Evolutionary conservation across 495 filamentous ascomycete genomes (phyloP).

Genomic region (Podospora comata): DNA sequence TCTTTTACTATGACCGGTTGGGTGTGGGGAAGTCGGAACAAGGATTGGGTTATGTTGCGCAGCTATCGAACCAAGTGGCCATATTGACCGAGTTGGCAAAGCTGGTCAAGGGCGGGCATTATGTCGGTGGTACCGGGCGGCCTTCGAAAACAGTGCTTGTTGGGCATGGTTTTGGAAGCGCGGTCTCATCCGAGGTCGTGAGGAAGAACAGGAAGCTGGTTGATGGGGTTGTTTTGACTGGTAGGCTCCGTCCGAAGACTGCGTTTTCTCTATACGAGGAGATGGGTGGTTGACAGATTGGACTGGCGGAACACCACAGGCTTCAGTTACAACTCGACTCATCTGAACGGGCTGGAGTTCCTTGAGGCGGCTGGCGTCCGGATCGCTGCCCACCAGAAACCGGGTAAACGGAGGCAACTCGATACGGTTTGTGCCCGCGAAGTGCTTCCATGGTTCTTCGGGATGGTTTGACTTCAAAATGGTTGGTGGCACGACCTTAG

Average conservation of each 20-base stretch:
- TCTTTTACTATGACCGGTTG: slow-evolving; percentile 56
- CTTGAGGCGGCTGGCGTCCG: slow-evolving; percentile 7
- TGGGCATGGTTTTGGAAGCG: neutral
- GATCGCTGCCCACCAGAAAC: slow-evolving; percentile 6
- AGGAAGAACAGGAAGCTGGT: neutral
- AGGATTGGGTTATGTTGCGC: slow-evolving; percentile 31
- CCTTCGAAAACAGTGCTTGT: neutral
- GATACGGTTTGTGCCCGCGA: neutral
- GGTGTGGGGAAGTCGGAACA: slow-evolving; percentile 53
- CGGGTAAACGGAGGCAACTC: neutral
- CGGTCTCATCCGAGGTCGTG: neutral
- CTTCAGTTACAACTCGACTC: slow-evolving; percentile 25
- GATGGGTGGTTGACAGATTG: neutral
- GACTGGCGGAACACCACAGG: neutral
- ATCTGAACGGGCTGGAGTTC: slow-evolving; percentile 16
- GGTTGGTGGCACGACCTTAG: neutral
- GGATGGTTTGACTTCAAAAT: neutral
- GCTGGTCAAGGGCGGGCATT: slow-evolving; percentile 29
- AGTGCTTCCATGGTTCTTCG: neutral
- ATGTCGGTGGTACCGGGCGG: slow-evolving; percentile 15
- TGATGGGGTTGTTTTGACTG: neutral
- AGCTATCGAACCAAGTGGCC: slow-evolving; percentile 27
- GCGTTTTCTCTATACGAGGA: neutral
- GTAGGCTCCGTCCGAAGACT: neutral
- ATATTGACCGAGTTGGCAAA: slow-evolving; percentile 26